Conservation (phyloP, 2,329 filamentous ascomycete genomes). For the Hymenoscyphus linearis region DNA sequence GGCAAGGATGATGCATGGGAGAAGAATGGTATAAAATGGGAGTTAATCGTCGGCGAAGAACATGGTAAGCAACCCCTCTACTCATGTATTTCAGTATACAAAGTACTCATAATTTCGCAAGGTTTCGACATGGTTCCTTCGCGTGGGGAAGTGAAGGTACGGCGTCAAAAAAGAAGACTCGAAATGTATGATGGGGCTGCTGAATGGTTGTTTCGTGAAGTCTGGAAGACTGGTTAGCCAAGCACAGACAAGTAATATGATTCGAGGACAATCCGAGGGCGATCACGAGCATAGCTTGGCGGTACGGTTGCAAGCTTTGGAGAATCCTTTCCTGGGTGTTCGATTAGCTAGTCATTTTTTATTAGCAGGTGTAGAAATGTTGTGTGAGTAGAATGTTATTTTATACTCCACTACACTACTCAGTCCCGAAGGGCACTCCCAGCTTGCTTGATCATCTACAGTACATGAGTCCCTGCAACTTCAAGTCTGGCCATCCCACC, state of each 20-base stretch:
- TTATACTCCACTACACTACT: too few species aligned
- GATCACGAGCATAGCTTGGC: background rate
- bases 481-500: too few species aligned
- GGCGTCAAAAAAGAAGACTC: slow-evolving; percentile 9
- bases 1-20: slow-evolving; percentile 15
- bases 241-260: background rate
- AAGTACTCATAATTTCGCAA: slow-evolving; percentile 10
- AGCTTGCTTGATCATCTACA: too few species aligned
- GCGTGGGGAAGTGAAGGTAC: slow-evolving; percentile 10
- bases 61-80: slow-evolving; percentile 16
- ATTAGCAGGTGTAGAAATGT: too few species aligned
- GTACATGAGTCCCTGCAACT: too few species aligned
- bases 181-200: slow-evolving; percentile 20
- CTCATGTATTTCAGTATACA: background rate
- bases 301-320: background rate
- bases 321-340: background rate
- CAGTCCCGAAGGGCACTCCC: too few species aligned
- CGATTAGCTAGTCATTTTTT: too few species aligned
- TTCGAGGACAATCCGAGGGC: background rate
- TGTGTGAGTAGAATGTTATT: too few species aligned
- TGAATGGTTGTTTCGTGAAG: slow-evolving; percentile 20
- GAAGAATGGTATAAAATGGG: slow-evolving; percentile 25
- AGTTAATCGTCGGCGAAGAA: slow-evolving; percentile 18
- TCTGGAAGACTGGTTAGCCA: slow-evolving; percentile 14
- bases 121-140: slow-evolving; percentile 17